These are phyloP conservation scores for Ligustrum vulgare DNA, from an alignment of 257 asterid genomes.

Conservation along the genomic window DNA sequence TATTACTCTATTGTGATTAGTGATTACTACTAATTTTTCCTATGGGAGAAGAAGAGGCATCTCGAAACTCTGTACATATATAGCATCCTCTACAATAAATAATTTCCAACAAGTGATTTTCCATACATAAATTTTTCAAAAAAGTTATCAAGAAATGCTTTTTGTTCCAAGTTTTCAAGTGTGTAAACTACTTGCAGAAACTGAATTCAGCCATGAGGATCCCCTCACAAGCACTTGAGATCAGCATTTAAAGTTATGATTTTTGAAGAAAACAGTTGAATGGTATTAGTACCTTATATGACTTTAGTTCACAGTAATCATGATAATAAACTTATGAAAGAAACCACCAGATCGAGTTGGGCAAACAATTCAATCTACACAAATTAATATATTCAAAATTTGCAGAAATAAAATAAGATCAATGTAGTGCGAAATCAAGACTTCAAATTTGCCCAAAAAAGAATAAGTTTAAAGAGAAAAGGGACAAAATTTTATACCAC, in stretches of 20 bases:
- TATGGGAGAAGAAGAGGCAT: not conserved
- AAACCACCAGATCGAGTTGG: not conserved
- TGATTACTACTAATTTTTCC: too few species aligned
- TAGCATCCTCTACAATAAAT: not conserved
- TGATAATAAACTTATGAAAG: not conserved
- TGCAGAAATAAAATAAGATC: too few species aligned
- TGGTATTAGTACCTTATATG: not conserved
- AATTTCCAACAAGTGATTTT: not conserved
- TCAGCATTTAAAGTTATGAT: not conserved
- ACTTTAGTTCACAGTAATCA: not conserved
- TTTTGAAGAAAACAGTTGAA: not conserved
- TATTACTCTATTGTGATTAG: not conserved
- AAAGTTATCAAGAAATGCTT: not conserved
- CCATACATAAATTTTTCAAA: not conserved
- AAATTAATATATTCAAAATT: too few species aligned
- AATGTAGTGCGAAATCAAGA: too few species aligned
- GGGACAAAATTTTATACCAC: too few species aligned
- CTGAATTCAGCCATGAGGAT: not conserved
- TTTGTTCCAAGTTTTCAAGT: not conserved
- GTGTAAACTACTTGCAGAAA: not conserved
- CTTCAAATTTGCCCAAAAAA: too few species aligned
- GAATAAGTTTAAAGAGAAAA: too few species aligned
- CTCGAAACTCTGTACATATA: not conserved
- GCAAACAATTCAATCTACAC: too few species aligned
- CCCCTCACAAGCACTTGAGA: not conserved